Evolutionary conservation across 495 filamentous ascomycete species (phyloP), one percentile per base, ranked within the genome.

Genomic region (Neurospora sp.): DNA sequence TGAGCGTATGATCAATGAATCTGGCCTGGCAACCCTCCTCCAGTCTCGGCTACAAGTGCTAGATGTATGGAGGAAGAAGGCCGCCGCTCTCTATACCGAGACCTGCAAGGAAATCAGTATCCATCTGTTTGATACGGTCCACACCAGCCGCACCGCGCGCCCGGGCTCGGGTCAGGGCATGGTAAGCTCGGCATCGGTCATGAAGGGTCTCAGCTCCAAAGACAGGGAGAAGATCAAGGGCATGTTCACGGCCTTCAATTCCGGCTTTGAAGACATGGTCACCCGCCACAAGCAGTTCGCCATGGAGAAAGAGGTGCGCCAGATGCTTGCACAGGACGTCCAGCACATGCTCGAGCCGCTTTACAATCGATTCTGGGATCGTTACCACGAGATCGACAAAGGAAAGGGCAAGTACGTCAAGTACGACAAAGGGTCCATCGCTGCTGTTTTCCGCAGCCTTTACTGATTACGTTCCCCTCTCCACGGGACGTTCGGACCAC

Each of bases 311-410:
- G 96, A 98, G 80, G 94, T 99, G 59, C 85, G 92, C 69, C 84
- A 86, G 68, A 88, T 89, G 82, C 84, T 98, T 74, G 88, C 87
- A 16, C 89, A 91, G 75, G 94, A 97, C 78, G 89, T 98, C 73
- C 92, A 94, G 82, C 88, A 88, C 70, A 91, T 97, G 80, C 90
- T 98, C 61, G 95, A 97, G 83, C 94, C 96, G 66, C 87, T 99
- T 20, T 99, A 99, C 85, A 89, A 89, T 69, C 88, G 96, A 14
- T 99, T 98, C 83, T 97, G 93, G 86, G 96, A 98, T 83, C 90
- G 94, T 22, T 99, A 99, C 82, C 95, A 98, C 80, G 96, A 98
- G 84, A 87, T 97, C 75, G 97, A 98, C 82, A 97, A 96, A 82
- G 94, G 96, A 40, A 93, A 93, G 80, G 94, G 94, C 73, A 98